Base-by-base conservation (phyloP, 306 rosid genomes). In the Vigna radiata region DNA sequence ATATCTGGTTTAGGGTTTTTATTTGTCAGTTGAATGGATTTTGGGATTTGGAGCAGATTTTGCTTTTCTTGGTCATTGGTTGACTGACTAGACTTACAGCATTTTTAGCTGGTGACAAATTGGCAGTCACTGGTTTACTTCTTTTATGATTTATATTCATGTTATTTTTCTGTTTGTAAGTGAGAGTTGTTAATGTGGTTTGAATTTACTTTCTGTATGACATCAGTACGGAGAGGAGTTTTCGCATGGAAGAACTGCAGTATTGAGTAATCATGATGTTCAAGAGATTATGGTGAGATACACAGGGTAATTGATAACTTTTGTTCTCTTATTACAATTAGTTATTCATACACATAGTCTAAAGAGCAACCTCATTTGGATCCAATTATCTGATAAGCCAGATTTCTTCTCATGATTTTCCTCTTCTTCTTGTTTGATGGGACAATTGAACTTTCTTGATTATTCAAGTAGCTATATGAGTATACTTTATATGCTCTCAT, bases 201-300 rank as follows among this genome's bases (percentile, higher is more conserved):
- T 86, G 80, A 70, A 50, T 84, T 76, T 76, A 77, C 82, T 73
- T 89, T 82, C 78, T 84, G 78, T 86, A 86, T 87, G 70, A 76
- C 80, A 47, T 74, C 90, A 83, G 87, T 77, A 50, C 73, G 84
- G 87, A 75, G 86, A 86, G 79, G 78, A 72, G 87, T 82, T 80
- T 81, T 80, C 54, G 78, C 79, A 74, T 75, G 87, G 88, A 71
- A 66, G 79, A 64, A 46, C 85, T 83, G 67, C 72, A 67, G 29
- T 83, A 76, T 78, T 83, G 79, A 70, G 47, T 61, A 60, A 85
- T 80, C 67, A 70, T 85, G 85, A 67, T 71, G 69, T 79, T 77
- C 77, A 29, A 77, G 76, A 46, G 82, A 76, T 73, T 54, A 77
- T 85, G 88, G 85, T 87, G 92, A 87, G 87, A 71, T 84, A 70